Conservation (phyloP, 257 asterid species). For the Solanum clarkiae region DNA sequence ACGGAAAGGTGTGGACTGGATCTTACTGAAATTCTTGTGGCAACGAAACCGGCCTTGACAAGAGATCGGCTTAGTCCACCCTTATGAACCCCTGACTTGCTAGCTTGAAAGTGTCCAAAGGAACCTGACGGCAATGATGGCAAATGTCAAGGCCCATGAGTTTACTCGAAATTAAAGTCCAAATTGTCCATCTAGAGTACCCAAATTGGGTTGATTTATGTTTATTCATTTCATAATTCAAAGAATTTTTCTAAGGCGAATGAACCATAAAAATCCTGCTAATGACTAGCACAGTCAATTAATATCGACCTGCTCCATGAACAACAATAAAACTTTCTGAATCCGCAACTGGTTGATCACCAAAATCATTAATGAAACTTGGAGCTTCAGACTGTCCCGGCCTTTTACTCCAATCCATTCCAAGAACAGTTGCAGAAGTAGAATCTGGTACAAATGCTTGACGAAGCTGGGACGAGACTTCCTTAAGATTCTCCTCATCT, state of each 20-base stretch:
- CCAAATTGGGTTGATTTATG: neutral
- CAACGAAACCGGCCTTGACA: slow-evolving; percentile 93
- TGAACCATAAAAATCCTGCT: neutral
- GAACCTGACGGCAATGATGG: slow-evolving; percentile 43
- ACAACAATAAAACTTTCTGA: slow-evolving; percentile 55
- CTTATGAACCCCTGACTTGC: slow-evolving; percentile 89
- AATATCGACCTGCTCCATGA: slow-evolving; percentile 86
- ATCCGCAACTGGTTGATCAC: slow-evolving; percentile 27
- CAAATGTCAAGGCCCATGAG: neutral
- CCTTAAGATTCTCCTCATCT: slow-evolving; percentile 47
- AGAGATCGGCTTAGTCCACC: slow-evolving; percentile 63
- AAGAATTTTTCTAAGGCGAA: neutral
- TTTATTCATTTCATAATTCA: neutral
- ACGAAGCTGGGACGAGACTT: slow-evolving; percentile 67
- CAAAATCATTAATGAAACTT: slow-evolving; percentile 14
- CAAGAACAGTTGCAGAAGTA: slow-evolving; percentile 14
- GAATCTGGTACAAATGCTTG: slow-evolving; percentile 50
- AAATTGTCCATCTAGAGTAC: neutral
- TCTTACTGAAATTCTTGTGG: slow-evolving; percentile 92
- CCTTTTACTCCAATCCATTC: slow-evolving; percentile 97
- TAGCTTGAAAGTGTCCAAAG: slow-evolving; percentile 97
- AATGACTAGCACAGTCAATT: neutral
- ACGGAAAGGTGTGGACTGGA: neutral
- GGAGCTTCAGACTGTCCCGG: slow-evolving; percentile 46
- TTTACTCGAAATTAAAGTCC: neutral